A percentile compares a stretch with the other conserved stretches of the same genome.
Conservation (phyloP, 257 asterid genomes). For the Verbena officinalis region DNA sequence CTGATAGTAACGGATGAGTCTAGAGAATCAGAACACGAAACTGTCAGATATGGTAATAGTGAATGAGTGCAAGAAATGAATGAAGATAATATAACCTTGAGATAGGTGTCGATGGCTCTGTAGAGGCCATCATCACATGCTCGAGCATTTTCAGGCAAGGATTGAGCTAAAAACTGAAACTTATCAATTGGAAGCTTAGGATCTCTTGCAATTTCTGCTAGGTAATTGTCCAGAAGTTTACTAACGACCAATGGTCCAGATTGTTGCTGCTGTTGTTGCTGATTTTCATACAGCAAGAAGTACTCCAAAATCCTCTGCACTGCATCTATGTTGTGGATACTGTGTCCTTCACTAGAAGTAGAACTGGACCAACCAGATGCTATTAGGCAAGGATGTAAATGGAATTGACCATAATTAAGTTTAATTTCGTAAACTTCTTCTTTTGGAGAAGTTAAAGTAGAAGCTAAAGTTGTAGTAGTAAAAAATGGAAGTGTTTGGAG, state of each 20-base stretch:
- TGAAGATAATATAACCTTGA: slow-evolving; percentile 53
- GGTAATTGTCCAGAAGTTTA: slow-evolving; percentile 77
- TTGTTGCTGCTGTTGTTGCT: slow-evolving; percentile 44
- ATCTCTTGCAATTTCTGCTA: slow-evolving; percentile 82
- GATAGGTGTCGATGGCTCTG: slow-evolving; percentile 81
- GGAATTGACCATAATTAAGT: neutral
- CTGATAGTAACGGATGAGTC: slow-evolving; percentile 74
- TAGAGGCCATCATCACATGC: slow-evolving; percentile 76
- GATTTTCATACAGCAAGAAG: slow-evolving; percentile 63
- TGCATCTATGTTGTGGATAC: slow-evolving; percentile 57
- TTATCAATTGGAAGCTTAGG: slow-evolving; percentile 61
- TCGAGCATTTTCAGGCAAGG: slow-evolving; percentile 65
- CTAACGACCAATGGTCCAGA: slow-evolving; percentile 50
- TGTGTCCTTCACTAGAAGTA: slow-evolving; percentile 44
- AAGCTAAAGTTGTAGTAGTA: too few species aligned
- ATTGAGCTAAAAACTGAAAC: slow-evolving; percentile 72
- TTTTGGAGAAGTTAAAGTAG: too few species aligned
- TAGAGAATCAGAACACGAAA: slow-evolving; percentile 20
- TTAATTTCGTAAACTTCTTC: too few species aligned
- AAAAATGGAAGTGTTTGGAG: too few species aligned
- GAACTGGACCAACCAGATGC: slow-evolving; percentile 43
- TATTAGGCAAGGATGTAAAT: slow-evolving; percentile 20
- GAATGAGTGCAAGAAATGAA: slow-evolving; percentile 12
- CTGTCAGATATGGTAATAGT: neutral
- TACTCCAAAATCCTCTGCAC: slow-evolving; percentile 80